Evolutionary conservation across 768 basidiomycete species (phyloP), one percentile per base, ranked within the genome.

Genomic region (Tulasnella calospora): DNA sequence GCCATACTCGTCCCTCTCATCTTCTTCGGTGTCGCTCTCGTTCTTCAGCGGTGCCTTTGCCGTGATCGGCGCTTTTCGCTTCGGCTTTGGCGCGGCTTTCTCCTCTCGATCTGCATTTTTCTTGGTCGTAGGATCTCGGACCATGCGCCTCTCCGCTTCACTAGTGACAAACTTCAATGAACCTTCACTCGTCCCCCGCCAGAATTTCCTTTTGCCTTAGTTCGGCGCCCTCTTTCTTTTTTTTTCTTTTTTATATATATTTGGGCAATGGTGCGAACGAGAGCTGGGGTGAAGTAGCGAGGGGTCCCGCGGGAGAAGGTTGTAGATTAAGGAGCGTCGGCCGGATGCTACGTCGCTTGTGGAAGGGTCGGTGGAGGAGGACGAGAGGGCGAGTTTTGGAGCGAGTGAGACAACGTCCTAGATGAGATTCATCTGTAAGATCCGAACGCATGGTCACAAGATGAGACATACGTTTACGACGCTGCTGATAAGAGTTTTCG

Each of bases 231-330:
- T 98, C 97, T 84, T 98, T 98, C 83, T 93, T 95, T 38, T 95
- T 96, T 80, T 87, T 86, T 15, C 3, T 17, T 17, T 23, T 8
- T n/a, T n/a, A 33, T 17, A 73, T 73, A 9, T 40, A 10, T 96
- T 83, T 92, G 92, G 4, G 91, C 90, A 0, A 98, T 86, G 3
- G 88, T 84, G 0, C 87, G 84, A 41, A 94, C 92, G 81, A 93
- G 90, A 0, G 93, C 89, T 1, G 95, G 94, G 0, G 94, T 95
- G 82, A 95, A 96, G 83, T 97, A 93, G 73, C 94, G 89, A 13
- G 41, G 91, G 87, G n/a, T 90, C 91, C 8, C 95, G 91, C 1
- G 95, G 95, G 1, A 91, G 88, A 71, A 98, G 86, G 77, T 94
- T 91, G 84, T 97, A 94, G 40, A 96, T 87, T 0, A 98, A 86